Evolutionary conservation across 192 early-diverging fungal genomes (phyloP), one percentile per base, ranked within the genome.

Genomic region (Coemansia furcata): DNA sequence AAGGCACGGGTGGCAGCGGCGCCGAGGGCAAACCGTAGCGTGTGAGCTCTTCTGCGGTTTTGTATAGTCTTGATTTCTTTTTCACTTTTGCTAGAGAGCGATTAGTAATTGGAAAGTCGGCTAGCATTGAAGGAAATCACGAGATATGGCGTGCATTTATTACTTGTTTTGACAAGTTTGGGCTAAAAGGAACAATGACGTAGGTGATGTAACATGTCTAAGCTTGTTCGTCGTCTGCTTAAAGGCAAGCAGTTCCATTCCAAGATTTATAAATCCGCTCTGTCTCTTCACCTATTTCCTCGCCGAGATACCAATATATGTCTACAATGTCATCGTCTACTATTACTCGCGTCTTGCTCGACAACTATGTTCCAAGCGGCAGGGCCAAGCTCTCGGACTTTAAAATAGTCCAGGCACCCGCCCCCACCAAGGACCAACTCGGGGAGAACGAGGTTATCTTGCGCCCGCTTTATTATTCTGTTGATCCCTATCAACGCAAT

Each of bases 401-500:
- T 39, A 66, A 60, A 37, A 36, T 68, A 10, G 69, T 65, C 21
- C 36, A 46, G n/a, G 26, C 36, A 44, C 19, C 42, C 32, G 44
- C 43, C 59, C 75, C 75, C 0, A 65, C 62, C 26, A 67, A 49
- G 23, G 63, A 65, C 11, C 66, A 72, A 46, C 76, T 78, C 10
- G 66, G 63, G 30, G 64, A 62, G 4, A 43, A 54, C 55, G 64
- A 79, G 43, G 66, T 73, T 4, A 49, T 91, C 26, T 26, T 91
- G 7, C 87, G 86, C 47, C 85, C 83, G 60, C 85, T 90, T n/a
- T 90, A 82, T 65, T 60, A 90, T 39, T 92, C 89, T 1, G 69
- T 92, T 9, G 92, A 94, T 67, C 91, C 89, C 1, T 93, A 93
- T 73, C 88, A 89, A 87, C 78, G 85, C 63, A 73, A 81, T 14